Conservation (phyloP, 768 basidiomycete species). For the Leccinum broughii region DNA sequence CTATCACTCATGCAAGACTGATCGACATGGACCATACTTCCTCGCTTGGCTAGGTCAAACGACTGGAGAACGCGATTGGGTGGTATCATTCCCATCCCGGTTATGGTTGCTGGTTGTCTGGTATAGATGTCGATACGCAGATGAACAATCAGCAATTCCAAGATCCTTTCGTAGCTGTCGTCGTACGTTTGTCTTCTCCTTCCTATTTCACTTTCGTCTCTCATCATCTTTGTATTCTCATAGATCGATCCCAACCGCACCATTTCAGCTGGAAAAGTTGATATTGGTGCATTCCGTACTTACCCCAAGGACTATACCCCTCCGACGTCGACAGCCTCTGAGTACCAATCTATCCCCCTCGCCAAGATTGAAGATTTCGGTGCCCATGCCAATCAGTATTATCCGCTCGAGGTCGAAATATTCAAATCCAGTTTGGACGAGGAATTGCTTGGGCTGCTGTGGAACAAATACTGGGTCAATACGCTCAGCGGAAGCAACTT, state of each 20-base stretch:
- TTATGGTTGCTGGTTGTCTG: slow-evolving; percentile 98
- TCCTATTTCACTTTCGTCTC: not conserved
- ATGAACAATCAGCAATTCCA: slow-evolving; percentile 92
- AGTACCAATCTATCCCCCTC: slow-evolving; percentile 96
- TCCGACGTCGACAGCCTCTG: slow-evolving; percentile 62
- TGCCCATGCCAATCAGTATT: slow-evolving; percentile 96
- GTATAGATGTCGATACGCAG: slow-evolving; percentile 98
- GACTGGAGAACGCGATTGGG: slow-evolving; percentile 87
- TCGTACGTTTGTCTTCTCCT: slow-evolving; percentile 52
- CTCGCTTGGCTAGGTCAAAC: slow-evolving; percentile 57
- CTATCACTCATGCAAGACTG: not conserved
- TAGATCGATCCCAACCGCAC: slow-evolving; percentile 98
- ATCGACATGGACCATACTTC: not conserved
- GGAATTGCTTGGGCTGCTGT: slow-evolving; percentile 83
- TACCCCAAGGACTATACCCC: slow-evolving; percentile 96
- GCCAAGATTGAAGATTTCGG: slow-evolving; percentile 99
- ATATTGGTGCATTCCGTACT: slow-evolving; percentile 98
- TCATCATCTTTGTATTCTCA: not conserved
- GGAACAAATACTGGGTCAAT: slow-evolving; percentile 99
- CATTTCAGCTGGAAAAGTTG: slow-evolving; percentile 96
- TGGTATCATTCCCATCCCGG: slow-evolving; percentile 99
- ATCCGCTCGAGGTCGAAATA: slow-evolving; percentile 89
- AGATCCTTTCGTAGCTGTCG: slow-evolving; percentile 97
- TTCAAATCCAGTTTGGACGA: slow-evolving; percentile 92
- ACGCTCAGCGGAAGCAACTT: slow-evolving; percentile 92